Evolutionary conservation across 2,329 filamentous ascomycete species (phyloP).

Genomic region (Clathrospora elynae): DNA sequence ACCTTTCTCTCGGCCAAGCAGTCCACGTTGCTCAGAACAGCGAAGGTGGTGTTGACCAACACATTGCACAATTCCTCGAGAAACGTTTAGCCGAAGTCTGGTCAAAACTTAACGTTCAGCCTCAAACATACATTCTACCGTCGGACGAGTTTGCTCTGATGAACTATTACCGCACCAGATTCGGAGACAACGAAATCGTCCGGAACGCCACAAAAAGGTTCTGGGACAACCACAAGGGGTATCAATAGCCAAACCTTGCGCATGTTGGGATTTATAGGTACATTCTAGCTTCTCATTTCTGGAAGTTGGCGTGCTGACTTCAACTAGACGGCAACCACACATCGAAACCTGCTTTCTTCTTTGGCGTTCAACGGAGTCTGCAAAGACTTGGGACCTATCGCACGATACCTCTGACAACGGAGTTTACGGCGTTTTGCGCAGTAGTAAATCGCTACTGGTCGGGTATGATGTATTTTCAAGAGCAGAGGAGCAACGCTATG

Average conservation of each 20-base stretch:
- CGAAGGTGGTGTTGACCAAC: slow-evolving; percentile 68
- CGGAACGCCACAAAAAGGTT: slow-evolving; percentile 61
- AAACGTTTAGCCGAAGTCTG: slow-evolving; percentile 64
- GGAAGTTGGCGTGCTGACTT: slow-evolving; percentile 2
- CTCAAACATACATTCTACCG: slow-evolving; percentile 73
- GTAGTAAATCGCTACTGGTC: slow-evolving; percentile 17
- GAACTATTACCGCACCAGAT: slow-evolving; percentile 79
- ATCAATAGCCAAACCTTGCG: slow-evolving; percentile 19
- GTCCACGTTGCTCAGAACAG: slow-evolving; percentile 77
- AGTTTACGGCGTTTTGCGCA: slow-evolving; percentile 33
- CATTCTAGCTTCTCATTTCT: neutral
- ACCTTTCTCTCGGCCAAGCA: slow-evolving; percentile 65
- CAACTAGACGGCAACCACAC: slow-evolving; percentile 7
- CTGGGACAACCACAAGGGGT: slow-evolving; percentile 57
- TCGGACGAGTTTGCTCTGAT: slow-evolving; percentile 82
- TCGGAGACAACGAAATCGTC: slow-evolving; percentile 58
- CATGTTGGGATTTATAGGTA: slow-evolving; percentile 8
- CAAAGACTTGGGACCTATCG: slow-evolving; percentile 17
- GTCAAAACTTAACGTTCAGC: slow-evolving; percentile 67
- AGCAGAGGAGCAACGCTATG: slow-evolving; percentile 20
- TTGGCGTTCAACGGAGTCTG: slow-evolving; percentile 13
- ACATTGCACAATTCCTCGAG: slow-evolving; percentile 69
- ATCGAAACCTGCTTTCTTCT: slow-evolving; percentile 9
- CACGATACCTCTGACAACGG: slow-evolving; percentile 39
- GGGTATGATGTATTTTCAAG: slow-evolving; percentile 25